A percentile compares a stretch with the other conserved stretches of the same genome.
Conservation (phyloP, 2,329 filamentous ascomycete genomes). For the Knoxdaviesia proteae region DNA sequence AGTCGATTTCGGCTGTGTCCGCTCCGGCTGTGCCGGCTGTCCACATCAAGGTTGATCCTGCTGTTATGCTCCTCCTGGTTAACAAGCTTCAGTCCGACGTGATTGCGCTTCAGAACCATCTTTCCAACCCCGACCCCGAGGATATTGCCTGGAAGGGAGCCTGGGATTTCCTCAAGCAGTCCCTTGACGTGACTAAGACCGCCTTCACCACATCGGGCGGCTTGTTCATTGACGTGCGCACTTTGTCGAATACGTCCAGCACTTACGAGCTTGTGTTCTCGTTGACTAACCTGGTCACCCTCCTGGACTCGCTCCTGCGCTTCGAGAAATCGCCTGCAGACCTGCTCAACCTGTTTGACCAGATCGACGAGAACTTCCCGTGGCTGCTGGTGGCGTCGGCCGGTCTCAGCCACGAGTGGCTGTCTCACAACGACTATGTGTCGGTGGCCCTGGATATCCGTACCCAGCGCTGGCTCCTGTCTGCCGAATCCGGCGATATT, state of each 20-base stretch:
- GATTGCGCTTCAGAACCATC: constrained; percentile 9
- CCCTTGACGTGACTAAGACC: constrained; percentile 9
- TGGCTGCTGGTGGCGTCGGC: constrained; percentile 9
- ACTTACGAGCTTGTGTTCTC: constrained; percentile 7
- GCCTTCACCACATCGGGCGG: constrained; percentile 9
- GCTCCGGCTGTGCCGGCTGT: neutral
- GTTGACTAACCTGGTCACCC: constrained; percentile 15
- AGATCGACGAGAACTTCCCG: constrained; percentile 13
- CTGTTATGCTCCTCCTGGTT: constrained; percentile 8
- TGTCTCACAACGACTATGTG: constrained; percentile 6
- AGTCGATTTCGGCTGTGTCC: too few species aligned
- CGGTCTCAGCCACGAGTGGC: constrained; percentile 4
- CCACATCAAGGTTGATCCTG: constrained; percentile 5
- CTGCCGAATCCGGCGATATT: too few species aligned
- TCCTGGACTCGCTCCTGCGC: constrained; percentile 10
- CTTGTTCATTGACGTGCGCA: constrained; percentile 11
- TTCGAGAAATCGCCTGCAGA: constrained; percentile 5
- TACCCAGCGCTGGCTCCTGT: constrained; percentile 14
- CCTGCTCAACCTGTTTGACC: constrained; percentile 11
- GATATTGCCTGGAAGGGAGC: constrained; percentile 4
- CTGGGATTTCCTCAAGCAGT: constrained; percentile 6
- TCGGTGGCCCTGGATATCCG: constrained; percentile 16
- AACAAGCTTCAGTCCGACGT: constrained; percentile 10
- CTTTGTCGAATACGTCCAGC: constrained; percentile 3
- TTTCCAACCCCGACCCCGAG: constrained; percentile 6